Base-by-base conservation (phyloP, 768 basidiomycete genomes). In the Pleurotus eryngii region DNA sequence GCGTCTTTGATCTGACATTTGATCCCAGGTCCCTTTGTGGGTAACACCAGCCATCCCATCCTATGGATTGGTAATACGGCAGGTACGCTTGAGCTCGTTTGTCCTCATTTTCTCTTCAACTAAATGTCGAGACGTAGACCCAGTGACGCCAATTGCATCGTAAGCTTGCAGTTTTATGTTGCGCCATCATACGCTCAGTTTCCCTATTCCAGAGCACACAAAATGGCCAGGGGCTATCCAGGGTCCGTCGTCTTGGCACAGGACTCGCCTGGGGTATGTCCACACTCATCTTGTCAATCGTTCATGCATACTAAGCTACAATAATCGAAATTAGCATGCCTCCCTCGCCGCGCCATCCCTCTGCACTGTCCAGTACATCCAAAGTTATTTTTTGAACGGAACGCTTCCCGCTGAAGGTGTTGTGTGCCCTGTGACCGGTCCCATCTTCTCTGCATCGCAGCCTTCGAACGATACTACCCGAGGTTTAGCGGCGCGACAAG, bases 221-320 rank as follows among this genome's bases (percentile, higher is more conserved):
- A 74, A 40, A 76, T 70, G 60, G 72, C 74, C 0, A 58, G 63
- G 46, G 69, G 69, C 5, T 78, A 77, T 62, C 58, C 65, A 2
- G 64, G 63, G n/a, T 73, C 76, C 2, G 71, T 74, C 14, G 74
- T 79, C 11, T 63, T 79, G 17, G 76, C 73, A 5, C 76, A 78
- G 57, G 73, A 77, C 22, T 75, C 74, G 6, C 61, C 71, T 11
- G 76, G 77, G 5, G 76, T 79, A 63, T 22, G 71, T 22, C 22
- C 6, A 18, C 15, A 64, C 20, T 11, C 7, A 17, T 22, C 15
- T 18, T 9, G 15, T 17, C 0, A 22, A 12, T 22, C 2, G 37
- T 18, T 6, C 15, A 9, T 37, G 27, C 5, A 24, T 49, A 8
- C 30, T 20, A 7, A 30, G n/a, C 18, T 11, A 42, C 18, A 20